Percentiles rank a stretch among this genome's conserved stretches.
These are phyloP conservation scores for Cucurbita moschata DNA, from an alignment of 306 rosid species.

Conservation along the genomic window DNA sequence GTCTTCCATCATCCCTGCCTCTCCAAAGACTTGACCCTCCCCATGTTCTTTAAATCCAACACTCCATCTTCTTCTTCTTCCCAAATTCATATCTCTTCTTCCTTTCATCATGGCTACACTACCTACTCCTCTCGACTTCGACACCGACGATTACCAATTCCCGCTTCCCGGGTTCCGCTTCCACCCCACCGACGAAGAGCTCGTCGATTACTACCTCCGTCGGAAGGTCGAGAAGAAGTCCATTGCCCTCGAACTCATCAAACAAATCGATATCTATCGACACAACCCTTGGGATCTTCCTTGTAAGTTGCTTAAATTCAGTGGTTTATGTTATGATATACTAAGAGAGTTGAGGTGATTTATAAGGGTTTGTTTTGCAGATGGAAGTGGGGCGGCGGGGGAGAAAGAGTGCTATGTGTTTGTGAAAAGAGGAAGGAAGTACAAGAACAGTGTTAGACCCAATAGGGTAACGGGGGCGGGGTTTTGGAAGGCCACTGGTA, in stretches of 20 bases:
- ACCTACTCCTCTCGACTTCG: background rate
- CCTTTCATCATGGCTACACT: background rate
- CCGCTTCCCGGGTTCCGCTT: slow-evolving; percentile 84
- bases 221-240: slow-evolving; percentile 64
- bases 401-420: slow-evolving; percentile 29
- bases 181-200: slow-evolving; percentile 93
- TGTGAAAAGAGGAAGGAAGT: slow-evolving; percentile 22
- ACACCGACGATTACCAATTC: slow-evolving; percentile 2
- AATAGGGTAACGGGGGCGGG: slow-evolving; percentile 23
- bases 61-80: background rate
- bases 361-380: background rate
- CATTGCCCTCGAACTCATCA: slow-evolving; percentile 53
- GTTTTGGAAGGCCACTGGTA: slow-evolving; percentile 34
- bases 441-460: slow-evolving; percentile 26
- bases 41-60: background rate
- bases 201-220: slow-evolving; percentile 62
- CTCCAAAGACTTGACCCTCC: background rate
- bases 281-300: slow-evolving; percentile 51
- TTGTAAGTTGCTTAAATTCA: slow-evolving; percentile 24
- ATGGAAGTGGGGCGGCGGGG: slow-evolving; percentile 7
- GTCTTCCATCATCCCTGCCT: background rate
- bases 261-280: slow-evolving; percentile 65
- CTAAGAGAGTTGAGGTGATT: too few relatives aligned
- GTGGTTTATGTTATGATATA: background rate
- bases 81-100: background rate